Base-by-base conservation (phyloP, 2,329 filamentous ascomycete species). In the Verticillium nonalfalfae region DNA sequence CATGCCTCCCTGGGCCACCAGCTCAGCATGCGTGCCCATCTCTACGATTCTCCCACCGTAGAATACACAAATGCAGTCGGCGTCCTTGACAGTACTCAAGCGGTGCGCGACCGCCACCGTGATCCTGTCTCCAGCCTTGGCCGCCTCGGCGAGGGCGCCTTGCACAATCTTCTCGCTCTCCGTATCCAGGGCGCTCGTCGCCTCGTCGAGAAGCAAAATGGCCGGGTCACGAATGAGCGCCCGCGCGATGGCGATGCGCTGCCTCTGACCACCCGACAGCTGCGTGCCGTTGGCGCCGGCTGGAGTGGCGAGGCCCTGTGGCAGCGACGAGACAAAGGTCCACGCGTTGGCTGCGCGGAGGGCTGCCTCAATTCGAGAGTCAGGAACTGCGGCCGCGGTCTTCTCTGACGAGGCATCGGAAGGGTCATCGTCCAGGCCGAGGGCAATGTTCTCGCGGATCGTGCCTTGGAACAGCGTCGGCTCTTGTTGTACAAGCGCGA, bases 171-270 rank as follows among this genome's bases (percentile, higher is more conserved):
- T 83, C 70, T 91, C 89, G 0, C 82, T 86, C 67, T 88, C 82
- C 0, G 85, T 86, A 65, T 91, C 88, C 0, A 91, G 77, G 0
- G 78, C 78, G 21, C 75, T 78, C 0, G 90, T 93, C 1, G 90
- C 90, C 73, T 93, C 90, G 67, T 93, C 90, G 0, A 93, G 77
- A 6, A 93, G 82, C 3, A 93, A 74, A 1, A 93, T 84, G 0
- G 78, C 76, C 0, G 89, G 89, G 58, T 85, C 77, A 56, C 87
- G 85, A 59, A 92, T 80, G 34, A 92, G 86, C 11, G 87, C 87
- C 7, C 90, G 80, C 0, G 89, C 90, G 64, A 93, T 92, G 9
- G 89, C 88, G 38, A 91, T 82, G 26, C 88, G 84, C 71, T 92
- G 89, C 7, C 88, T 79, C 70, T 93, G 89, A 1, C 90, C 90